Evolutionary conservation across 169 alveolate genomes (phyloP).

Genomic region (Cryptosporidium viatorum): DNA sequence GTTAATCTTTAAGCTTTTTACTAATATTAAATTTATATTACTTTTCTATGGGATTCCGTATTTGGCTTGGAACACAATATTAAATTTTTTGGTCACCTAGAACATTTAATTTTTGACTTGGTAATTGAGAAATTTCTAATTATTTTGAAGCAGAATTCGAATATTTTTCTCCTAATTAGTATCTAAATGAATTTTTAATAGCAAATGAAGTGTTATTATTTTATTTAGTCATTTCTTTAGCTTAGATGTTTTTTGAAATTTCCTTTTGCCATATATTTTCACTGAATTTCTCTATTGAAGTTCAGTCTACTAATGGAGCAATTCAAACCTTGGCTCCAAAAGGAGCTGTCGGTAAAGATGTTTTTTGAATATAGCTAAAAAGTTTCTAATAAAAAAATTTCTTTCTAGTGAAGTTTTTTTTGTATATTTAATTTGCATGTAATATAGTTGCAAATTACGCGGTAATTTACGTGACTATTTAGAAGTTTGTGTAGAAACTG

Average conservation of each 20-base stretch:
- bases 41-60: slow-evolving; percentile 1
- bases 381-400: too few species aligned
- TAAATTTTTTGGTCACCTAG: not conserved
- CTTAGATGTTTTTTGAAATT: too few species aligned
- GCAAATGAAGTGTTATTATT: not conserved
- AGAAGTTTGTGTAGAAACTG: too few species aligned
- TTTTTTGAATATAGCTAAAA: too few species aligned
- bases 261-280: too few species aligned
- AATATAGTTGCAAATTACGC: not conserved
- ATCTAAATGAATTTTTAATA: not conserved
- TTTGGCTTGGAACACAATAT: not conserved
- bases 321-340: too few species aligned
- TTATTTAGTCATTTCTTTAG: not conserved
- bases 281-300: too few species aligned
- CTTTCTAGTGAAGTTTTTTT: not conserved
- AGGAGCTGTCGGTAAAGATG: too few species aligned
- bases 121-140: not conserved
- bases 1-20: not conserved
- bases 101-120: not conserved
- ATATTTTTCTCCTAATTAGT: not conserved
- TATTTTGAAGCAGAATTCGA: not conserved
- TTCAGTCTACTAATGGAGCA: too few species aligned
- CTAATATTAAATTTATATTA: not conserved
- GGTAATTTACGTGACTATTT: not conserved
- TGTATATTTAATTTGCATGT: not conserved